phyloP scores from a whole-genome alignment of 305 asterid species.

The Fraxinus platypoda region DNA sequence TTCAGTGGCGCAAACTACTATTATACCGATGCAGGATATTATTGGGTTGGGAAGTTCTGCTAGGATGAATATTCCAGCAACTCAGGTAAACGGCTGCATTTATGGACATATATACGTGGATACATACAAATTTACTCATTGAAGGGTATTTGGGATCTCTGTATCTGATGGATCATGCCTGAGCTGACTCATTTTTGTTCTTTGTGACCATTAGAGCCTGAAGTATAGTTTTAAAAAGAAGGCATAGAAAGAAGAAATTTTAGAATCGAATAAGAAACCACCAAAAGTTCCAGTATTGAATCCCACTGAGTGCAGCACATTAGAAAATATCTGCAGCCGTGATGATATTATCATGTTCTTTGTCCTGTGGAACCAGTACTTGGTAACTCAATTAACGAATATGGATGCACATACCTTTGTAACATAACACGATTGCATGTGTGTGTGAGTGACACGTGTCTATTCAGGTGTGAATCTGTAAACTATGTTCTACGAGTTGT shows the following conservation, averaged over 20 bases:
- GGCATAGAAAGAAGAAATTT: not conserved
- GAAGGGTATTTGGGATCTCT: not conserved
- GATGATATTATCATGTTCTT: not conserved
- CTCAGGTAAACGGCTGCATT: constrained; percentile 53
- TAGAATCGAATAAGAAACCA: not conserved
- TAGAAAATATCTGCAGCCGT: not conserved
- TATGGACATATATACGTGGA: not conserved
- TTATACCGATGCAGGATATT: constrained; percentile 95
- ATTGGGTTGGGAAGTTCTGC: constrained; percentile 85
- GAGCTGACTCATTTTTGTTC: not conserved
- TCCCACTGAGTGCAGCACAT: not conserved
- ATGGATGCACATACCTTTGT: not conserved
- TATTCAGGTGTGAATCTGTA: not conserved
- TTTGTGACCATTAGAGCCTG: not conserved
- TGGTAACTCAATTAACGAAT: not conserved
- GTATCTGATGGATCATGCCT: not conserved
- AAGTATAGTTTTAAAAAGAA: not conserved
- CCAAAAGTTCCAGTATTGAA: not conserved
- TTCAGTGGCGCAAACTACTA: constrained; percentile 82
- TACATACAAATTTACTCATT: not conserved
- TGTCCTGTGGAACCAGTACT: not conserved
- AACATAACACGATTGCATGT: not conserved
- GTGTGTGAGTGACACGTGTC: not conserved
- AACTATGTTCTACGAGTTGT: not conserved
- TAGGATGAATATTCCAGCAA: constrained; percentile 93